Base-by-base conservation (phyloP, 768 basidiomycete genomes). In the Daedaleopsis sinensis region DNA sequence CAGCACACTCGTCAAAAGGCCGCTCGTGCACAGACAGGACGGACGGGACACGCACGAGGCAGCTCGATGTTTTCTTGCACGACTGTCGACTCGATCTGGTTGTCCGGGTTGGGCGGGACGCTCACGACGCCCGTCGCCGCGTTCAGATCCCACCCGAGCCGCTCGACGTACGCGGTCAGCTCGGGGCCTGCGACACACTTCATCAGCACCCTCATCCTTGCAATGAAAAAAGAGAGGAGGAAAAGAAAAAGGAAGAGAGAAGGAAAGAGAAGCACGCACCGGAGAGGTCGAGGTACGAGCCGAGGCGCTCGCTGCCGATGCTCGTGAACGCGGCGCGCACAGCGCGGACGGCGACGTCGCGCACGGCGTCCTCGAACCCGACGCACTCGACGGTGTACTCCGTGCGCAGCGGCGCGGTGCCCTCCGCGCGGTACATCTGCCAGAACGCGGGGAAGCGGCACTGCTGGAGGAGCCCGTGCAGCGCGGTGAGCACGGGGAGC, bases 361-460 rank as follows among this genome's bases (percentile, higher is more conserved):
- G 79, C 42, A 94, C 83, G n/a, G 89, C 82, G 70, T 93, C 84
- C 69, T 94, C 93, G 65, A 94, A 94, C 3, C 93, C 93, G 35
- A 81, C 79, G 56, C 86, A 88, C 71, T 94, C 93, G 7, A 93
- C 82, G 1, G 91, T 94, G 72, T 93, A 94, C 72, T 94, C 93
- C 66, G 93, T 90, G 47, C 93, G 82, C 54, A 94, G 75, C n/a
- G 74, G 72, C 64, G 91, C 88, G 7, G 92, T 79, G 48, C 85
- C 80, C 24, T 85, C 84, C 3, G 91, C 92, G 64, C 78, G 83
- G 74, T 91, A 94, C 27, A 82, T 74, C 61, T 78, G 68, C 94
- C 94, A 96, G 78, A 96, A 96, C 2, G 87, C 84, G 51, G 91
- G 88, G 80, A 96, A 95, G 58, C 91, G 87, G 76, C 94, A 94